Conservation (phyloP, 108 stramenopile genomes). For the Nitzschia putrida region DNA sequence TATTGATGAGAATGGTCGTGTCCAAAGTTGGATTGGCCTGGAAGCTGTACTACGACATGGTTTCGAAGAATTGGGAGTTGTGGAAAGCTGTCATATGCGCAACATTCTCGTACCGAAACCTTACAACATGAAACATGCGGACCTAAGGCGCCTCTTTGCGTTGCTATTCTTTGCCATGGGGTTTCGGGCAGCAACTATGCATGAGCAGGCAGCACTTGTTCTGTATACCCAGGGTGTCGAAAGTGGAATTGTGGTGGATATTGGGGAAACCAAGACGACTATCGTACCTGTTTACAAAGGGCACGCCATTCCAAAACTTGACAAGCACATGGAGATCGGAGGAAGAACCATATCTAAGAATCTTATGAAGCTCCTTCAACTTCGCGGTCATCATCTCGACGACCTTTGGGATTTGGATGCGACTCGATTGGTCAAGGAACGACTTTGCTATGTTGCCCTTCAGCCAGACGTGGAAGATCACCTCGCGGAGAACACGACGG, state of each 20-base stretch:
- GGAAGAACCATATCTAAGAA: constrained; percentile 21
- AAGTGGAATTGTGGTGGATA: constrained; percentile 33
- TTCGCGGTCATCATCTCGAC: constrained; percentile 16
- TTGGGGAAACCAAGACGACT: constrained; percentile 29
- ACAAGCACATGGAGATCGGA: constrained; percentile 17
- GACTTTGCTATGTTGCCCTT: constrained; percentile 78
- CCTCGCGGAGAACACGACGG: constrained; percentile 38
- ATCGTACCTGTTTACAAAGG: constrained; percentile 50
- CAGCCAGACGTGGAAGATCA: constrained; percentile 75
- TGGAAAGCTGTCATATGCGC: neutral
- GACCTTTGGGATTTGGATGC: constrained; percentile 16
- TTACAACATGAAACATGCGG: constrained; percentile 18
- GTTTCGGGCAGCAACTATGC: constrained; percentile 22
- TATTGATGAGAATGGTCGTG: constrained; percentile 16
- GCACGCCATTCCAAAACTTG: constrained; percentile 20
- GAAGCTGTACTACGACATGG: constrained; percentile 13
- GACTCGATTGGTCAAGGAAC: constrained; percentile 85
- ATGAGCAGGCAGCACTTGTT: constrained; percentile 26
- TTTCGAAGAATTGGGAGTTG: neutral
- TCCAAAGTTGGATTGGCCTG: constrained; percentile 20
- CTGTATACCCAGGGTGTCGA: constrained; percentile 29
- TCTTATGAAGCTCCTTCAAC: constrained; percentile 22
- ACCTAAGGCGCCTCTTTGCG: constrained; percentile 14
- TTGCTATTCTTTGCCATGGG: constrained; percentile 14
- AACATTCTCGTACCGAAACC: constrained; percentile 29